Percentiles rank a stretch among this genome's conserved stretches.
Conservation (phyloP, 148 eudicot species). For the Fallopia convolvulus region DNA sequence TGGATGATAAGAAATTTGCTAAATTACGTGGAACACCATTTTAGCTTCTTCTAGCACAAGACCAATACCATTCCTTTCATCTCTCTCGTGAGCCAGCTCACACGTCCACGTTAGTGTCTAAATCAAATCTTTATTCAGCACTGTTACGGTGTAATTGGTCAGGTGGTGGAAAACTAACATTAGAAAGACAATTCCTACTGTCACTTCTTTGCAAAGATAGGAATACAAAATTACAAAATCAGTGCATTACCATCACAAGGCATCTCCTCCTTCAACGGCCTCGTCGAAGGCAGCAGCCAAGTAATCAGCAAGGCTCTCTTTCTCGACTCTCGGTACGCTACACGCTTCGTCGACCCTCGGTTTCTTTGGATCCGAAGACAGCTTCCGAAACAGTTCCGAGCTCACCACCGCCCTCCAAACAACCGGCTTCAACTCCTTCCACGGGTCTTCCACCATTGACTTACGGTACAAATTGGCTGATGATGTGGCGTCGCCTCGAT, state of each 20-base stretch:
- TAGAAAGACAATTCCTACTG: neutral
- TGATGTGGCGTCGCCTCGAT: conserved; percentile 12
- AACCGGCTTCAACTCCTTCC: conserved; percentile 48
- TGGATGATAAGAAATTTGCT: too few species aligned
- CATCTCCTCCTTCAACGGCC: conserved; percentile 23
- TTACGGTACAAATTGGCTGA: conserved; percentile 22
- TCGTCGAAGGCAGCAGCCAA: conserved; percentile 48
- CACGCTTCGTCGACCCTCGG: conserved; percentile 26
- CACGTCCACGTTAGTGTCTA: too few species aligned
- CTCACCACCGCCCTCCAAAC: conserved; percentile 28
- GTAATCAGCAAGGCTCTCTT: conserved; percentile 59
- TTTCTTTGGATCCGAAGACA: conserved; percentile 26
- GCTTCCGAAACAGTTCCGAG: conserved; percentile 16
- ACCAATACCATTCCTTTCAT: too few species aligned
- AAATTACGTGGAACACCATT: too few species aligned
- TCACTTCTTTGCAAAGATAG: neutral
- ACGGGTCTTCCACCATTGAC: conserved; percentile 71
- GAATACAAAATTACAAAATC: neutral
- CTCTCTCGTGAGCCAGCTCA: too few species aligned
- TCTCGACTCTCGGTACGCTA: conserved; percentile 20
- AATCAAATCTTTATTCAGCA: neutral
- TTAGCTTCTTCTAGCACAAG: too few species aligned
- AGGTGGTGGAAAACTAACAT: neutral
- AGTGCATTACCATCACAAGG: conserved; percentile 10
- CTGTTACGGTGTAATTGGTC: neutral